Conservation (phyloP, 495 filamentous ascomycete genomes). For the Bacidia gigantensis region DNA sequence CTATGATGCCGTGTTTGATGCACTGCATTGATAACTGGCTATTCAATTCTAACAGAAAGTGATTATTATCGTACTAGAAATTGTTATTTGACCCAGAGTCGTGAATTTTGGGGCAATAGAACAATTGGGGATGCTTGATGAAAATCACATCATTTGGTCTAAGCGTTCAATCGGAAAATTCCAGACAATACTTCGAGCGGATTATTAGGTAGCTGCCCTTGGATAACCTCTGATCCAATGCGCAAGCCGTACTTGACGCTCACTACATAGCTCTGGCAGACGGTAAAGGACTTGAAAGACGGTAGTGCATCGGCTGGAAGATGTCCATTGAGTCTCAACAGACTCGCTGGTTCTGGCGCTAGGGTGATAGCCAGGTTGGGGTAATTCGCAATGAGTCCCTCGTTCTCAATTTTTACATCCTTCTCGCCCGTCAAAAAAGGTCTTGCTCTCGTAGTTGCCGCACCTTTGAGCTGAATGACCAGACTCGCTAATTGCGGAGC, state of each 20-base stretch:
- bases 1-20: too few species aligned
- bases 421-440: background rate
- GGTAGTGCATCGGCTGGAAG: background rate
- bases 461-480: background rate
- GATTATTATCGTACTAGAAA: too few species aligned
- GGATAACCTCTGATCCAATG: background rate
- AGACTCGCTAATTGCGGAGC: background rate
- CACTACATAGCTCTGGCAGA: background rate
- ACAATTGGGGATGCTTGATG: too few species aligned
- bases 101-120: too few species aligned
- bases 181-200: background rate
- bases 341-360: background rate
- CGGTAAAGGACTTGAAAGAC: background rate
- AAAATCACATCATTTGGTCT: too few species aligned
- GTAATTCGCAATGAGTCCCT: background rate
- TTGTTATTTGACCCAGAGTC: too few species aligned
- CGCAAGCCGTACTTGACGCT: background rate
- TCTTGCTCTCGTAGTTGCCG: background rate
- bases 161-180: background rate
- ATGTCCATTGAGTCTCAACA: background rate
- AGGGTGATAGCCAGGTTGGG: background rate
- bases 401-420: background rate
- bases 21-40: too few species aligned
- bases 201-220: background rate
- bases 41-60: too few species aligned